Base-by-base conservation (phyloP, 1,139 yeast genomes). In the Blastobotrys proliferans region DNA sequence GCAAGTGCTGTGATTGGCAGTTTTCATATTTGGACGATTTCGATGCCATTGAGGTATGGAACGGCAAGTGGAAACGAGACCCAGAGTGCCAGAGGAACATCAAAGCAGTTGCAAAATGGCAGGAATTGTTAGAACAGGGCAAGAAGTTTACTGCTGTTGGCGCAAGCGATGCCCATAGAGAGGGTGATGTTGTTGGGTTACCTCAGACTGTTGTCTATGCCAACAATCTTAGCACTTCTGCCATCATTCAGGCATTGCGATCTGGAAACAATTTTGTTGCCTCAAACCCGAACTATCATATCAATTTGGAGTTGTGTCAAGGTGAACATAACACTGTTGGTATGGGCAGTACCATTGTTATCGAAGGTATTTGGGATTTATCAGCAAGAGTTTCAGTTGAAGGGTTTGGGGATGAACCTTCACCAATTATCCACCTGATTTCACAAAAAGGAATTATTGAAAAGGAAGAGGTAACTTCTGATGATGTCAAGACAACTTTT, bases 21-120 rank as follows among this genome's bases (percentile, higher is more conserved):
- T 45, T 33, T 19, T 25, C 39, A 6, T 41, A 40, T 36, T 14
- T 41, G 21, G 35, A 41, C 13, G 45, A 36, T 10, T 36, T 46
- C 38, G 51, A 48, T 37, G 50, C 45, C 9, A 35, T 48, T 8
- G 51, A 48, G 32, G 50, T 48, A 19, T 48, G 51, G 51, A 48
- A 48, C 38, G 51, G 51, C 18, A 42, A 39, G 24, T 48, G 51
- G 51, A 46, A 44, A 31, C 29, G 46, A 9, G 40, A 42, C 25
- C 40, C 26, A n/a, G 29, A 39, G 9, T 46, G 46, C 19, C 32
- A 30, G 16, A 33, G 48, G 19, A 48, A 48, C 35, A 28, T 36
- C 14, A 35, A 45, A 4, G 48, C 51, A 3, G 41, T 48, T 9
- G 39, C 33, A 17, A 31, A 27, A 19, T 48, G 51, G 51, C 41